Evolutionary conservation across 768 basidiomycete species (phyloP).

Genomic region (Collybia sordida): DNA sequence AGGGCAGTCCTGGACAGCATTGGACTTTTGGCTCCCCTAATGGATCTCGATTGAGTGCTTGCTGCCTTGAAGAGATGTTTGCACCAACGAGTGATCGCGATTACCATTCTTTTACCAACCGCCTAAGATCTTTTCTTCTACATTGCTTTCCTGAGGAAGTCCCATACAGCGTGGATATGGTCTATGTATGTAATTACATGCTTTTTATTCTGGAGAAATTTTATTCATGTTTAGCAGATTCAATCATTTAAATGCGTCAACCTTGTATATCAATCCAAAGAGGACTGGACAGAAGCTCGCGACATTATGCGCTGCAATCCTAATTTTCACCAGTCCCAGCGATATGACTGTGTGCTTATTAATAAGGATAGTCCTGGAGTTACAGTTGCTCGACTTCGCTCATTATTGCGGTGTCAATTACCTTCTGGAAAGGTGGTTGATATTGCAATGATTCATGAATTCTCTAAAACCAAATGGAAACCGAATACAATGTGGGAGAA

Average conservation of each 20-base stretch:
- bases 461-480: constrained; percentile 10
- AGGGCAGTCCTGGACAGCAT: too few relatives aligned
- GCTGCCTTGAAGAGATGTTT: too few relatives aligned
- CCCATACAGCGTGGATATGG: constrained; percentile 10
- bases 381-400: constrained; percentile 11
- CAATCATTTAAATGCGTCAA: constrained; percentile 18
- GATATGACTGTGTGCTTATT: constrained; percentile 20
- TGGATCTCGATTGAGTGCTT: too few relatives aligned
- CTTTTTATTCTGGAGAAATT: neutral
- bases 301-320: constrained; percentile 25
- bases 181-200: constrained; percentile 10
- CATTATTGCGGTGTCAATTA: constrained; percentile 15
- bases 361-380: constrained; percentile 13
- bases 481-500: constrained; percentile 18
- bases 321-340: constrained; percentile 16
- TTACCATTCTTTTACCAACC: constrained; percentile 9
- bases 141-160: constrained; percentile 11
- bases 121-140: constrained; percentile 12
- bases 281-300: constrained; percentile 22
- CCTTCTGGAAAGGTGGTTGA: constrained; percentile 17
- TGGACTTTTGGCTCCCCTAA: too few relatives aligned
- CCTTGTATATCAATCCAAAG: constrained; percentile 22
- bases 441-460: constrained; percentile 14
- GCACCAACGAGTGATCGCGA: too few relatives aligned
- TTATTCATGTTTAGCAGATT: constrained; percentile 13